Evolutionary conservation across 148 eudicot species (phyloP), one percentile per base, ranked within the genome.

Genomic region (Bassia scoparia): DNA sequence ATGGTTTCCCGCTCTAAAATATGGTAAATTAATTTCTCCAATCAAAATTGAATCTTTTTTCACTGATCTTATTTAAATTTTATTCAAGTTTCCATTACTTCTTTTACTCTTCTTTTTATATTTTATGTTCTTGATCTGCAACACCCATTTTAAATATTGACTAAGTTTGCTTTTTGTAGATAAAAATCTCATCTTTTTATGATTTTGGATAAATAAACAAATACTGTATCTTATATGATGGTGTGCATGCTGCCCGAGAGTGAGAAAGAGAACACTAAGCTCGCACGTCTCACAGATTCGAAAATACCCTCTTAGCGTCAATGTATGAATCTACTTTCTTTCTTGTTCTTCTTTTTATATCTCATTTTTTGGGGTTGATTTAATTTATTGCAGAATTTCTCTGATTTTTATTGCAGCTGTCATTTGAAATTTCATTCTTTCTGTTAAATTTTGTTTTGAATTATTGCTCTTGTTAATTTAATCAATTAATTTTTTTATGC

Each of bases 261-360:
- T 76, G 67, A 78, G 60, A 73, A 68, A 74, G 84, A 84, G 89
- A 76, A 81, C 73, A 76, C 79, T 38, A 83, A 81, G 69, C 76
- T 13, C 75, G 81, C 81, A 79, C 65, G 35, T 81, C 81, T 60
- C 68, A 46, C 81, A 75, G 59, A 68, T 84, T 73, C 76, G 55
- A 50, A 87, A 80, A 74, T 69, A 72, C 50, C 84, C 80, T 75
- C 74, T 75, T 65, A 55, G 16, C 70, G 34, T 74, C 48, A 59
- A 63, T 69, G 82, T 79, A 74, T 62, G 72, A 52, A 69, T 54
- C 38, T 50, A 34, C 76, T 78, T 78, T 73, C 77, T 74, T 74
- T n/a, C n/a, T n/a, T n/a, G n/a, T n/a, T n/a, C n/a, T 48, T 34
- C 9, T 30, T 46, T 26, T 71, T n/a, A n/a, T n/a, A n/a, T n/a